Base-by-base conservation (phyloP, 2,329 filamentous ascomycete genomes). In the Neobulgaria alba region DNA sequence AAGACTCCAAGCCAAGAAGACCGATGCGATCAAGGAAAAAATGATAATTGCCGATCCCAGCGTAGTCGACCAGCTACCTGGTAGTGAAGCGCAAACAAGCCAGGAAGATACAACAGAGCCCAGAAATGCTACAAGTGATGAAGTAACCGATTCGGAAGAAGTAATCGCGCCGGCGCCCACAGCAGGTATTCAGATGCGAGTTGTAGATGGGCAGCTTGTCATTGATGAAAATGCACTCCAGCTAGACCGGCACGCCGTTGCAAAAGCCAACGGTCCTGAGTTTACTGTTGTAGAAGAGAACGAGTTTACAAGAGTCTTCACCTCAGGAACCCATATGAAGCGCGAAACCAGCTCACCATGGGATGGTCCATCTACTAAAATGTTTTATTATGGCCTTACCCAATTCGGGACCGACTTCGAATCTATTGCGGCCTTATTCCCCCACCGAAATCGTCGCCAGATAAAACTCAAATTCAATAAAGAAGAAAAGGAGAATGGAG, bases 351-450 rank as follows among this genome's bases (percentile, higher is more conserved):
- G 74, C 18, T 77, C 82, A 50, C 68, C 73, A 21, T 93, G 86
- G 86, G 76, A 71, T 36, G 69, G 75, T n/a, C 72, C 75, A 10
- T 75, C 80, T 45, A 90, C 82, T 3, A 79, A 84, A 41, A 68
- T 75, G 33, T 92, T 92, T 63, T 92, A 88, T 66, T 73, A 79
- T 19, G 80, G 77, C 1, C 68, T 93, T 2, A 66, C 70, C 42
- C 83, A 82, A 71, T 89, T 87, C 56, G 86, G 86, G 41, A 90
- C 84, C 1, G 85, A 90, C 58, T 93, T 92, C 57, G 73, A 81
- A 58, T 85, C 85, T 63, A 88, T 93, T 52, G 73, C 75, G 44
- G 75, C 77, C 52, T 78, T 88, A 72, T 89, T 93, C 55, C 75
- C 78, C 1, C 7, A 12, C 7, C 79, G 82, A 55, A 82, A 75